phyloP scores from a whole-genome alignment of 2,329 filamentous ascomycete genomes.

The Claviceps pazoutovae region DNA sequence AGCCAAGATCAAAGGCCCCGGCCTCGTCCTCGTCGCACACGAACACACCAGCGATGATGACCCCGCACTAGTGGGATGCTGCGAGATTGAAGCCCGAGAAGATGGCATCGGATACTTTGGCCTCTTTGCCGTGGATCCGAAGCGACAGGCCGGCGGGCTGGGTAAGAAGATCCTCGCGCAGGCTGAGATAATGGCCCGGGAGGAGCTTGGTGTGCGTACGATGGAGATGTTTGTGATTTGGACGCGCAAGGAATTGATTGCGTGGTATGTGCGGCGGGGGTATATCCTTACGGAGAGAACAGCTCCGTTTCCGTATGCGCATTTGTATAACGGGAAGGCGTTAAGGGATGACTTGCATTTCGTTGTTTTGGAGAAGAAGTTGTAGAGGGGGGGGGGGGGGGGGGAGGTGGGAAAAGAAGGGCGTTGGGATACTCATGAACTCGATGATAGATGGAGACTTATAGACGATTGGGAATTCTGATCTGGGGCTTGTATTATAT shows the following conservation, averaged over 20 bases:
- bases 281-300: conserved; percentile 26
- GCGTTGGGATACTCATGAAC: too few relatives aligned
- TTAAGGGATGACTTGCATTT: conserved; percentile 31
- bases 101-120: conserved; percentile 27
- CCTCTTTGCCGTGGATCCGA: conserved; percentile 32
- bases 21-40: conserved; percentile 24
- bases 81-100: conserved; percentile 23
- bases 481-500: too few relatives aligned
- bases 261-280: conserved; percentile 31
- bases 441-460: background rate
- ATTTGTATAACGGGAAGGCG: conserved; percentile 21
- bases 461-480: too few relatives aligned
- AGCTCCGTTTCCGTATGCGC: conserved; percentile 27
- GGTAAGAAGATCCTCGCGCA: conserved; percentile 25
- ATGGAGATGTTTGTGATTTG: conserved; percentile 33
- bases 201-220: conserved; percentile 16
- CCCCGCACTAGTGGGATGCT: conserved; percentile 25
- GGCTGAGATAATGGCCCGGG: conserved; percentile 25
- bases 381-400: conserved; percentile 7
- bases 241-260: conserved; percentile 28
- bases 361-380: conserved; percentile 25
- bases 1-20: conserved; percentile 26
- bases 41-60: background rate
- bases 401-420: background rate
- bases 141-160: conserved; percentile 28